Base-by-base conservation (phyloP, 108 stramenopile species). In the Cafeteria roenbergensis region DNA sequence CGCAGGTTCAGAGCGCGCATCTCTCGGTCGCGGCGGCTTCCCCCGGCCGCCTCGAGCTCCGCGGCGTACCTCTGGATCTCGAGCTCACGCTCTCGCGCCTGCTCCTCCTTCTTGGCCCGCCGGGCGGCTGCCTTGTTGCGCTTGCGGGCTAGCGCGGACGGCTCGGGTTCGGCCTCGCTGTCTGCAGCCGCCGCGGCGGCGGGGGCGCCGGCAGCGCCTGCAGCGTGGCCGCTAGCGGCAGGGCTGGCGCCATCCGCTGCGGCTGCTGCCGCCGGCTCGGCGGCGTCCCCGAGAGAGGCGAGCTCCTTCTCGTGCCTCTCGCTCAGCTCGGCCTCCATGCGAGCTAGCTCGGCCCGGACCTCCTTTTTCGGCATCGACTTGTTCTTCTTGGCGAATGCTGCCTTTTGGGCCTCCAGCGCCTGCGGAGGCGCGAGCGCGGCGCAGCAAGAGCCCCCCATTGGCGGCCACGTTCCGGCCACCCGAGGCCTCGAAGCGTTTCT, bases 131-230 rank as follows among this genome's bases (percentile, higher is more conserved):
- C 9, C 57, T 33, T 55, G 70, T 66, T 79, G 86, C 81, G 64
- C 80, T 76, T 77, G 78, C 64, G 62, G 68, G 71, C 71, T 87
- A 73, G 65, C 63, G 66, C 63, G 80, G 87, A 24, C 69, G 71
- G 38, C 83, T 67, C 22, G 85, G 83, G 70, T 86, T 88, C 55
- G 71, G 69, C 51, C 70, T 55, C 77, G 84, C 85, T 29, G 66
- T 67, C 71, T 82, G 68, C 55, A 65, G 62, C 30, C 57, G 69
- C 66, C 26, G 70, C 61, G 12, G 36, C 38, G 26, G 48, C 71
- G 54, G 27, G 14, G 64, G 57, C 34, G 48, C 68, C 34, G 62
- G 61, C 51, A 66, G 52, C 52, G 2, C 2, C 52, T 21, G 52
- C 52, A 53, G 1, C 52, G 21, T 2, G 52, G 52, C 24, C 52